Evolutionary conservation across 2,329 filamentous ascomycete species (phyloP).

Genomic region (Zalaria obscura): DNA sequence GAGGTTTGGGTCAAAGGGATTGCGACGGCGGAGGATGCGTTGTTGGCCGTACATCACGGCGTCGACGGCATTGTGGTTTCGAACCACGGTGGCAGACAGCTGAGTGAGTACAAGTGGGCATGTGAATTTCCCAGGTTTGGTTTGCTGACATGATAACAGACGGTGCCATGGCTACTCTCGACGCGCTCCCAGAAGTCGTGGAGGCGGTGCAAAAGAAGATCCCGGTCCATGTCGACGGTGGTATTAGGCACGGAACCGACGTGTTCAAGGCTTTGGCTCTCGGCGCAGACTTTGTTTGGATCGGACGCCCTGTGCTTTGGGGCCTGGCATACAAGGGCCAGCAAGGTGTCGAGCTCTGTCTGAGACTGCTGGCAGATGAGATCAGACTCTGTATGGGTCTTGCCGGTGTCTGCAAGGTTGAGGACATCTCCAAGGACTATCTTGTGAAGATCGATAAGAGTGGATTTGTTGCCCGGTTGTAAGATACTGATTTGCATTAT

Average conservation of each 20-base stretch:
- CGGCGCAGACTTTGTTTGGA: constrained; percentile 28
- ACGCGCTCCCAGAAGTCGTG: constrained; percentile 22
- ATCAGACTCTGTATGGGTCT: constrained; percentile 26
- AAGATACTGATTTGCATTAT: neutral
- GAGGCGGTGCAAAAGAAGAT: constrained; percentile 23
- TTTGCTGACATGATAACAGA: constrained; percentile 15
- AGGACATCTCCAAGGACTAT: constrained; percentile 25
- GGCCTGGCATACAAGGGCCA: constrained; percentile 28
- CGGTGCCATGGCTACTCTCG: constrained; percentile 34
- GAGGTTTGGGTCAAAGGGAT: constrained; percentile 34
- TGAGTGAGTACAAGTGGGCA: constrained; percentile 3
- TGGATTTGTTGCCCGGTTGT: constrained; percentile 15
- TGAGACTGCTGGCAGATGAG: constrained; percentile 27
- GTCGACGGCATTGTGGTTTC: constrained; percentile 34
- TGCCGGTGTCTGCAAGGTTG: constrained; percentile 20
- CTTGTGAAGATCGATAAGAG: constrained; percentile 23
- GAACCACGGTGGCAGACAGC: constrained; percentile 33
- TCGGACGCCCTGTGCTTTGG: constrained; percentile 34
- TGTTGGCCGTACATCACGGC: constrained; percentile 28
- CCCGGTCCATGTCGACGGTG: constrained; percentile 46
- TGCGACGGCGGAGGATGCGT: constrained; percentile 26
- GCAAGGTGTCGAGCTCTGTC: constrained; percentile 24
- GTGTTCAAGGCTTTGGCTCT: constrained; percentile 40
- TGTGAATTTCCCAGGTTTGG: constrained; percentile 2
- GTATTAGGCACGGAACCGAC: constrained; percentile 38